Conservation (phyloP, 441 rosid species). For the Gossypium davidsonii region DNA sequence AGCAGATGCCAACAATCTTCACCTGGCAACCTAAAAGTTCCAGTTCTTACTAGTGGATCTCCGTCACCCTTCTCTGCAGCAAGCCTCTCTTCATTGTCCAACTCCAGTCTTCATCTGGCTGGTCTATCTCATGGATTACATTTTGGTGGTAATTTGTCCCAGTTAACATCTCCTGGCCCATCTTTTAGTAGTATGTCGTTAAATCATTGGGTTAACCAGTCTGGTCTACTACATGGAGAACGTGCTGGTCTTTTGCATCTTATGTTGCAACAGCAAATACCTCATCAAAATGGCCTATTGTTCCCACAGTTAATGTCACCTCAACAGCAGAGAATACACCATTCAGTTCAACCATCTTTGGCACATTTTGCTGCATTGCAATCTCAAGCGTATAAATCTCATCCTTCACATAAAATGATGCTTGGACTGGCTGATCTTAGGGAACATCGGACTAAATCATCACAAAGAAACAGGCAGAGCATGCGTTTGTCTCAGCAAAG, state of each 20-base stretch:
- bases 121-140: slow-evolving; percentile 53
- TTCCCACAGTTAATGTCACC: slow-evolving; percentile 45
- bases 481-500: slow-evolving; percentile 59
- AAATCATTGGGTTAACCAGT: slow-evolving; percentile 71
- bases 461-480: slow-evolving; percentile 58
- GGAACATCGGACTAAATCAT: slow-evolving; percentile 51
- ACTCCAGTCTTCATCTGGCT: slow-evolving; percentile 47
- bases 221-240: slow-evolving; percentile 58
- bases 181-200: slow-evolving; percentile 53
- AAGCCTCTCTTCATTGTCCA: slow-evolving; percentile 48
- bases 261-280: slow-evolving; percentile 57
- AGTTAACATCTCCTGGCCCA: slow-evolving; percentile 46
- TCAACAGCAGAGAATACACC: slow-evolving; percentile 52
- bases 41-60: slow-evolving; percentile 42
- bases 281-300: slow-evolving; percentile 55
- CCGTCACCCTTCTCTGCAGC: slow-evolving; percentile 49
- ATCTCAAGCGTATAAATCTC: slow-evolving; percentile 50
- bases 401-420: slow-evolving; percentile 50
- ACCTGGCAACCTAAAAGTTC: slow-evolving; percentile 42
- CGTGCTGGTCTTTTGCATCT: slow-evolving; percentile 56
- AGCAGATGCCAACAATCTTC: slow-evolving; percentile 50
- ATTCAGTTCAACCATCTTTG: slow-evolving; percentile 56
- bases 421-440: slow-evolving; percentile 4
- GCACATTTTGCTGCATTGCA: slow-evolving; percentile 67
- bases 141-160: slow-evolving; percentile 53